phyloP scores from a whole-genome alignment of 2,329 filamentous ascomycete genomes.

The Helotiales sp. region DNA sequence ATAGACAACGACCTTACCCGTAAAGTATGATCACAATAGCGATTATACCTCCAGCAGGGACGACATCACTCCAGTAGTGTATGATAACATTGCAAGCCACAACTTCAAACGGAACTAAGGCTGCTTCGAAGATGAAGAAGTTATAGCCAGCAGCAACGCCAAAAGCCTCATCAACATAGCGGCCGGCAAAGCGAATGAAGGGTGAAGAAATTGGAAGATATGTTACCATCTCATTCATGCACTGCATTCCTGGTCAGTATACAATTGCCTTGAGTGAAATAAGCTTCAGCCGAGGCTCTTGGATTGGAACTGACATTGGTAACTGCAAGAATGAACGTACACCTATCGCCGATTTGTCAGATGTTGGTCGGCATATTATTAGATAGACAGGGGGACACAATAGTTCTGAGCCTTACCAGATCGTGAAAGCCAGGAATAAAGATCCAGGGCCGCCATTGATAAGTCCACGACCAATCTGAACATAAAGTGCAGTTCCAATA shows the following conservation, averaged over 20 bases:
- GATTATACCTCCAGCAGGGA: slow-evolving; percentile 45
- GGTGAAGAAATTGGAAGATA: slow-evolving; percentile 76
- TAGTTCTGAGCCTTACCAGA: slow-evolving; percentile 44
- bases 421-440: slow-evolving; percentile 57
- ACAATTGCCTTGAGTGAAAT: slow-evolving; percentile 17
- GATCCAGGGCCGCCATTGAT: slow-evolving; percentile 59
- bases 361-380: slow-evolving; percentile 32
- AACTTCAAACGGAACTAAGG: slow-evolving; percentile 41
- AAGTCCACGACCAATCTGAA: slow-evolving; percentile 57
- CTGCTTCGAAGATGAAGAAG: slow-evolving; percentile 70
- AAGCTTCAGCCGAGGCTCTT: slow-evolving; percentile 38
- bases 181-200: slow-evolving; percentile 75
- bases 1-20: slow-evolving; percentile 35
- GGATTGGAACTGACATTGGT: slow-evolving; percentile 48
- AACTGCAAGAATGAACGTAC: slow-evolving; percentile 58
- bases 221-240: slow-evolving; percentile 73
- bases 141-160: slow-evolving; percentile 74
- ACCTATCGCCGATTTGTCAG: slow-evolving; percentile 46
- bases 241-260: slow-evolving; percentile 6
- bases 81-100: slow-evolving; percentile 44
- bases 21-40: slow-evolving; percentile 52
- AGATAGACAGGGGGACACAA: not conserved
- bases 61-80: slow-evolving; percentile 50
- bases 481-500: slow-evolving; percentile 57
- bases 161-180: slow-evolving; percentile 74